A percentile compares a stretch with the other conserved stretches of the same genome.
Conservation (phyloP, 345 rosid genomes). For the Sisymbrium altissimum region DNA sequence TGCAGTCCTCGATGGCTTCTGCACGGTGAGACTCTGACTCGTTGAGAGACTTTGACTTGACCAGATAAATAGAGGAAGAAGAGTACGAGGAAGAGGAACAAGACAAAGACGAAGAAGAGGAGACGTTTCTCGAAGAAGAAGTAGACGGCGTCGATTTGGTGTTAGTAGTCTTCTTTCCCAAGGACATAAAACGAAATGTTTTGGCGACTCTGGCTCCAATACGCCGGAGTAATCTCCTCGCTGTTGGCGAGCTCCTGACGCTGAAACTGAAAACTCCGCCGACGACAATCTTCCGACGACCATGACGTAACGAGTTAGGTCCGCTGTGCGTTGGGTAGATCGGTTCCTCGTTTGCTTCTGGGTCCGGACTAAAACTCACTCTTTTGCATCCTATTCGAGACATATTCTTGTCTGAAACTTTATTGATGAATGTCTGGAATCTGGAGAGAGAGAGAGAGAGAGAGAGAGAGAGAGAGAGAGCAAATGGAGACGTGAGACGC, state of each 20-base stretch:
- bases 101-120: slow-evolving; percentile 18
- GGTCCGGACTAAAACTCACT: slow-evolving; percentile 64
- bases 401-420: slow-evolving; percentile 41
- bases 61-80: slow-evolving; percentile 35
- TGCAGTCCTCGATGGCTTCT: slow-evolving; percentile 88
- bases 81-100: slow-evolving; percentile 45
- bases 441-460: too few species aligned
- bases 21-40: slow-evolving; percentile 78
- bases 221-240: slow-evolving; percentile 42
- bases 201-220: slow-evolving; percentile 50
- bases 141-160: neutral
- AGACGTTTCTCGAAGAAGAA: neutral
- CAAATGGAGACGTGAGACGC: slow-evolving; percentile 30
- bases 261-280: slow-evolving; percentile 41
- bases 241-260: slow-evolving; percentile 21
- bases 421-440: neutral
- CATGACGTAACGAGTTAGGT: slow-evolving; percentile 34
- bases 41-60: slow-evolving; percentile 64
- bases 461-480: too few species aligned
- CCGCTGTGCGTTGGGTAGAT: slow-evolving; percentile 2
- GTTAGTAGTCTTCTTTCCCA: slow-evolving; percentile 26
- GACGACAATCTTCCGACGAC: slow-evolving; percentile 32
- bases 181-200: slow-evolving; percentile 48
- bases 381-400: slow-evolving; percentile 55
- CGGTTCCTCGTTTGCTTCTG: slow-evolving; percentile 20